Conservation (phyloP, 352 stramenopile genomes). For the Pythium biforme region DNA sequence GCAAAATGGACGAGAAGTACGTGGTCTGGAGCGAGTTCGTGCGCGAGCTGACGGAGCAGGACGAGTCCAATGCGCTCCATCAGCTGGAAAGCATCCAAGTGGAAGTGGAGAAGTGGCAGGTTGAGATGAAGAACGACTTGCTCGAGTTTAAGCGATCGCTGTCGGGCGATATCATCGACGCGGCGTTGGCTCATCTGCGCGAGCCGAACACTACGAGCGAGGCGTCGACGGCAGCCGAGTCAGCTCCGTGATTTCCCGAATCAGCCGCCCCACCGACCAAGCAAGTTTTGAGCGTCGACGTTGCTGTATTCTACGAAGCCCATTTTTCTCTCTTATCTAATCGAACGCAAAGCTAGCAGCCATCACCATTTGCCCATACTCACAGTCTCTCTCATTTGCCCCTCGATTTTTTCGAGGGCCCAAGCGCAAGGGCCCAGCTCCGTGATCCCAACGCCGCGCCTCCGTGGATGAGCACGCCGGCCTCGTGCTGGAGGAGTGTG, state of each 20-base stretch:
- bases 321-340: not conserved
- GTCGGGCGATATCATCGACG: constrained; percentile 49
- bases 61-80: constrained; percentile 56
- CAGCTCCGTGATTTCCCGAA: not conserved
- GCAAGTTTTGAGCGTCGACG: not conserved
- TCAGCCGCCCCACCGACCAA: not conserved
- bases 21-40: constrained; percentile 74
- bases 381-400: too few species aligned
- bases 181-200: constrained; percentile 40
- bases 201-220: constrained; percentile 31
- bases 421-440: too few species aligned
- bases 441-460: too few species aligned
- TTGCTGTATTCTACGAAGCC: not conserved
- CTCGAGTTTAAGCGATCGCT: constrained; percentile 60
- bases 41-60: constrained; percentile 60
- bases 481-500: too few species aligned
- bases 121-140: constrained; percentile 70
- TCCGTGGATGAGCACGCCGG: too few species aligned
- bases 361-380: too few species aligned
- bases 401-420: too few species aligned
- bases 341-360: not conserved
- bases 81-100: constrained; percentile 64
- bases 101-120: constrained; percentile 72
- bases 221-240: not conserved
- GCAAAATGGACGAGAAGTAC: constrained; percentile 70